Evolutionary conservation across 371 early-diverging fungal genomes (phyloP).

Genomic region (Nematocida sp.): DNA sequence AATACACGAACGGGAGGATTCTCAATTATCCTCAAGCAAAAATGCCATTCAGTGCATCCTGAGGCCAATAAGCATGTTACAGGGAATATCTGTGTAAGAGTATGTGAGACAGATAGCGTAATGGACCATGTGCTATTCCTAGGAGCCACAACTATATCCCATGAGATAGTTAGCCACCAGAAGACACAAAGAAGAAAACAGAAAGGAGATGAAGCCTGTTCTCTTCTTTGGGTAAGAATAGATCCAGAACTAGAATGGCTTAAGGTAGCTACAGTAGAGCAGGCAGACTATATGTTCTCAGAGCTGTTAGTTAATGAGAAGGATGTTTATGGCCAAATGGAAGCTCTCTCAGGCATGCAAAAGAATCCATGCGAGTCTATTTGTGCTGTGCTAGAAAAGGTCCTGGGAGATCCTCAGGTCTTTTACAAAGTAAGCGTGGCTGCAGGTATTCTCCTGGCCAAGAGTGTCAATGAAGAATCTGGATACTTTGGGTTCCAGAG

Average conservation of each 20-base stretch:
- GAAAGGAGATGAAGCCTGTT: conserved; percentile 62
- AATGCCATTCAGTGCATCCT: conserved; percentile 49
- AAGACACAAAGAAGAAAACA: conserved; percentile 58
- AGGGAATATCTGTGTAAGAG: conserved; percentile 50
- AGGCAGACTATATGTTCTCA: conserved; percentile 88
- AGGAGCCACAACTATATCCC: conserved; percentile 54
- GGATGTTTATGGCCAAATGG: conserved; percentile 86
- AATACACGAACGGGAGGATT: conserved; percentile 60
- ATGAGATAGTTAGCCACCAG: conserved; percentile 49
- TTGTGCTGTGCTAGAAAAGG: conserved; percentile 53
- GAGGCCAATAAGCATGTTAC: conserved; percentile 46
- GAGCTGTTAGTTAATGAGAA: conserved; percentile 81
- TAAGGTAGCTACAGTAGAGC: conserved; percentile 75
- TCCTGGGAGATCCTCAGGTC: conserved; percentile 71
- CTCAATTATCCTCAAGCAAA: conserved; percentile 51
- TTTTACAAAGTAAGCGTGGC: conserved; percentile 84
- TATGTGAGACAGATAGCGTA: conserved; percentile 63
- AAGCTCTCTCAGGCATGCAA: conserved; percentile 63
- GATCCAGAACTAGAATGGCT: conserved; percentile 90
- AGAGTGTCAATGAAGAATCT: conserved; percentile 58
- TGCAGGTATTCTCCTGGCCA: conserved; percentile 75
- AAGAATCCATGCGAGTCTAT: conserved; percentile 48
- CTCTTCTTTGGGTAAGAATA: conserved; percentile 87
- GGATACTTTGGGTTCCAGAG: conserved; percentile 65
- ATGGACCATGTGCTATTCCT: conserved; percentile 59